Conservation (phyloP, 192 early-diverging fungal species). For the Oehlia diaphana region DNA sequence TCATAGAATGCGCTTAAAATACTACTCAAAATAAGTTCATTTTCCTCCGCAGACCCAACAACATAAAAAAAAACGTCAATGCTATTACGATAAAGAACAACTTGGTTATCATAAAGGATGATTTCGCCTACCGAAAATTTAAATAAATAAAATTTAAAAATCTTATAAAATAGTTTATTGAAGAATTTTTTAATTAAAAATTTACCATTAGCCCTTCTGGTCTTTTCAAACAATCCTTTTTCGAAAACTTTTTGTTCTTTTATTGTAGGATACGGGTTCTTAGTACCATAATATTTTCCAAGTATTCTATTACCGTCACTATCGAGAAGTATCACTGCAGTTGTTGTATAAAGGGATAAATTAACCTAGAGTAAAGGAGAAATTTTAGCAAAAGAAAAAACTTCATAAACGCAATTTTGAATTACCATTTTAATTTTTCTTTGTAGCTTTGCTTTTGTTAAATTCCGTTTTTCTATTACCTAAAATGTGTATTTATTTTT, state of each 20-base stretch:
- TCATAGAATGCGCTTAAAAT: conserved; percentile 84
- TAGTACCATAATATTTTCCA: conserved; percentile 84
- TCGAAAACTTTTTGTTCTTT: conserved; percentile 94
- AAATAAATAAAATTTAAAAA: conserved; percentile 2
- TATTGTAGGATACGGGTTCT: conserved; percentile 51
- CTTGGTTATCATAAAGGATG: conserved; percentile 90
- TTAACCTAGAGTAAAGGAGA: conserved; percentile 48
- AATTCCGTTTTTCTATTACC: too few species aligned
- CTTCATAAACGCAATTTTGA: neutral
- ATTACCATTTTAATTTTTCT: neutral
- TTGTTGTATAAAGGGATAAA: conserved; percentile 82
- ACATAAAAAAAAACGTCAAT: conserved; percentile 92
- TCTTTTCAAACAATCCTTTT: conserved; percentile 89
- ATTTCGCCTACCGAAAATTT: conserved; percentile 67
- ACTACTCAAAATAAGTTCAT: conserved; percentile 84
- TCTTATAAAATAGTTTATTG: too few species aligned
- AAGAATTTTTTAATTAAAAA: neutral
- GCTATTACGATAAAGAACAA: conserved; percentile 83
- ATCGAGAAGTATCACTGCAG: conserved; percentile 91
- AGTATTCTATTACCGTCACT: conserved; percentile 88
- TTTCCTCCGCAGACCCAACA: conserved; percentile 88
- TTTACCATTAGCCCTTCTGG: conserved; percentile 73
- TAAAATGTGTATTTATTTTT: too few species aligned
- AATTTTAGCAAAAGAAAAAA: neutral
- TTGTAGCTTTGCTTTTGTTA: too few species aligned